Evolutionary conservation across 2,329 filamentous ascomycete species (phyloP), one percentile per base, ranked within the genome.

Genomic region (Hypoxylon sp.): DNA sequence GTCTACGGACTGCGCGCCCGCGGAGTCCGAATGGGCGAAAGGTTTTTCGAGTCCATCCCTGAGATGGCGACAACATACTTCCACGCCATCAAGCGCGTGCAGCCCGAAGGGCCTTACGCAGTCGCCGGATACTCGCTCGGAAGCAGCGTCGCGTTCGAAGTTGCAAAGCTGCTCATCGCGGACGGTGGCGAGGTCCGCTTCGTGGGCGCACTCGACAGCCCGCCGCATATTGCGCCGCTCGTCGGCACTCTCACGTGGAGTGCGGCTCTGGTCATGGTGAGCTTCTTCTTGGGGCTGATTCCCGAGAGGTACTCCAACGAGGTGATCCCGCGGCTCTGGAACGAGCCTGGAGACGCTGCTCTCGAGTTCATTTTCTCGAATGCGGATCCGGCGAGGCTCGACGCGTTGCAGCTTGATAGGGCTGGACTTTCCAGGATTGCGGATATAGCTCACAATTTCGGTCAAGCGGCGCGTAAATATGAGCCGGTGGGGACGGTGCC

Each of bases 51-150:
- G 0, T 72, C 57, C 42, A 77, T 87, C 19, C 59, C 72, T 0
- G 84, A 87, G 50, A 72, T 78, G 0, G 75, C 84, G 1, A 62
- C 69, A 0, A 79, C 74, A 0, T 88, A 87, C 73, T 67, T 76
- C 14, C 37, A 59, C 0, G 79, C 80, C 0, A 82, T 88, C n/a
- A 29, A 62, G 3, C 67, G 63, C 39, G 46, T 42, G 1, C 86
- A 88, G 62, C 84, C 85, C 0, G 5, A 75, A 0, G 85, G 86
- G 0, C 86, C 86, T 0, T 88, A 88, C 69, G 83, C 82, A 0
- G 73, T 88, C 1, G 82, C 83, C 0, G 86, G 86, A 1, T 88
- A 87, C 71, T 83, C 53, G 78, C 6, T 87, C 82, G 71, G 86
- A 85, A 2, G 70, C 78, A 0, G 85, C 84, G 71, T 66, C 87